These are phyloP conservation scores for Coniochaeta sp. DNA, from an alignment of 2,329 filamentous ascomycete species.

Conservation along the genomic window DNA sequence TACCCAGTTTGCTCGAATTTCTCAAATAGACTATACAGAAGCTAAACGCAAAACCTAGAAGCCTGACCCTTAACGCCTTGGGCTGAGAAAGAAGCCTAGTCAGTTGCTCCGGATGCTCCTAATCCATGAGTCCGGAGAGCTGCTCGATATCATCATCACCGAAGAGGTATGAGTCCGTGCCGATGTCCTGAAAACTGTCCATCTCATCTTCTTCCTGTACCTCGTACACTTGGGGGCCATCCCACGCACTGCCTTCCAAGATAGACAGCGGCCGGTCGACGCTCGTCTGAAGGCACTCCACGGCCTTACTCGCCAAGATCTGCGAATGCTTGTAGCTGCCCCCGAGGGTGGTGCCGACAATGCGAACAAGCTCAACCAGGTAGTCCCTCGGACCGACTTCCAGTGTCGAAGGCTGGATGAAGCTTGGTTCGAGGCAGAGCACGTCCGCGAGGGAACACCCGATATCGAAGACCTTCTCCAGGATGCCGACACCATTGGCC, in stretches of 20 bases:
- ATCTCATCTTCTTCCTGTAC: neutral
- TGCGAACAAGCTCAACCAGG: neutral
- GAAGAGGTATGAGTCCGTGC: too few species aligned
- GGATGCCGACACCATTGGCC: constrained; percentile 23
- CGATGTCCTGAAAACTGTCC: too few species aligned
- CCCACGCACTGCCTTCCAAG: neutral
- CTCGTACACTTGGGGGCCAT: neutral
- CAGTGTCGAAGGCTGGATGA: neutral
- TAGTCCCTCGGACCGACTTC: neutral
- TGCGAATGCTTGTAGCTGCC: neutral
- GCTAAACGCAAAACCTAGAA: too few species aligned
- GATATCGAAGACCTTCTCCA: constrained; percentile 25
- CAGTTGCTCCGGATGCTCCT: too few species aligned
- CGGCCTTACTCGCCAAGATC: neutral
- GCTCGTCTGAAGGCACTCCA: neutral
- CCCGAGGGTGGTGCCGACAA: neutral
- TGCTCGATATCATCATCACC: too few species aligned
- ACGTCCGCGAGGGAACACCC: constrained; percentile 22
- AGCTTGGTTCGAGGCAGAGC: constrained; percentile 1
- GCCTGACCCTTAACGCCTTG: too few species aligned
- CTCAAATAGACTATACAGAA: too few species aligned
- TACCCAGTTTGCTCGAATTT: too few species aligned
- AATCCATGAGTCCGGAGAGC: too few species aligned
- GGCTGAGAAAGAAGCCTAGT: too few species aligned
- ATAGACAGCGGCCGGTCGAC: neutral